Base-by-base conservation (phyloP, 2,329 filamentous ascomycete species). In the Ceratocystis harringtonii region DNA sequence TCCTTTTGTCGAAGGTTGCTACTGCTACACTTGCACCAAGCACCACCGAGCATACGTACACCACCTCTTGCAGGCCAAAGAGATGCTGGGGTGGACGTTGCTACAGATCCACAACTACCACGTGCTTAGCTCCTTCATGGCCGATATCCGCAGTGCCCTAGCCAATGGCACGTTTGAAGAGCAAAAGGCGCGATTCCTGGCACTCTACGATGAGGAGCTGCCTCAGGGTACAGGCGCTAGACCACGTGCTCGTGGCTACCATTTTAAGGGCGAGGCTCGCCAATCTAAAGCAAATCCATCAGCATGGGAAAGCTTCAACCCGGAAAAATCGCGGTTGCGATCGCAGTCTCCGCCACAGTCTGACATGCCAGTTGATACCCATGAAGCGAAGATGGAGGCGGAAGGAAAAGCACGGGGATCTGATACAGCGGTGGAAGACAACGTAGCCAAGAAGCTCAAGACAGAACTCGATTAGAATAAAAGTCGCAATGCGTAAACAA, bases 61-160 rank as follows among this genome's bases (percentile, higher is more conserved):
- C 69, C 94, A 99, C 74, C 80, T 97, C 0, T 82, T 99, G 5
- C 81, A 84, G 60, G 91, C 94, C 0, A 95, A 92, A 72, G 94
- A 99, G 75, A 97, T 99, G 94, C 84, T 96, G 3, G 92, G 88
- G 28, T 99, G 94, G 94, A 89, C 87, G 0, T 80, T 99, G 6
- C 79, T 99, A 6, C 92, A 97, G 74, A 81, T 96, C 2, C 94
- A 99, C 76, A 99, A 99, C 73, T 86, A 95, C 73, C 80, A 85
- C 68, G 76, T 88, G 6, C 75, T 95, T 64, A 80, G 83, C 58
- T 71, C 76, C 0, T 96, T 97, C 77, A 96, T 97, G 74, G 74
- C 77, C 0, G 81, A 79, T 0, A 78, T 96, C 5, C 84, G 92
- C 22, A 72, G 75, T 1, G 84, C 84, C 65, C 86, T 97, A 17